These are phyloP conservation scores for Psidium guajava DNA, from an alignment of 345 rosid genomes.

Conservation along the genomic window DNA sequence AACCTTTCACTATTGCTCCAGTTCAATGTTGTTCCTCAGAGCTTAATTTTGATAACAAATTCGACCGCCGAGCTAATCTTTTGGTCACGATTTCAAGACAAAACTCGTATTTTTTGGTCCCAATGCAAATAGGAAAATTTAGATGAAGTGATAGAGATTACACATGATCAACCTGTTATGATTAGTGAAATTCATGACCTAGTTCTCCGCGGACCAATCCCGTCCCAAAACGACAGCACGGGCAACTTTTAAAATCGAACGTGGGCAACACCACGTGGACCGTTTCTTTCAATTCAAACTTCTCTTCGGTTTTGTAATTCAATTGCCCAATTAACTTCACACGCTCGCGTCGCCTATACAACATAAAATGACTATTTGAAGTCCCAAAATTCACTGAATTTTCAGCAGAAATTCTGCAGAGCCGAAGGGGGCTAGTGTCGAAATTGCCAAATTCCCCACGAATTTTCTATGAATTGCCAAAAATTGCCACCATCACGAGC, in stretches of 20 bases:
- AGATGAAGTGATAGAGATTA: neutral
- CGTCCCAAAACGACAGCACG: conserved; percentile 11
- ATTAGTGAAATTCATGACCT: neutral
- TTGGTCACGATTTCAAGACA: neutral
- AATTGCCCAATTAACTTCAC: no score
- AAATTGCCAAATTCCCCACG: no score
- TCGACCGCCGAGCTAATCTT: neutral
- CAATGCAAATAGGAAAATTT: neutral
- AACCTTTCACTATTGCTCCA: neutral
- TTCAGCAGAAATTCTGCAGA: no score
- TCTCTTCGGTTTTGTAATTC: no score
- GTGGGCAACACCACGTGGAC: conserved; percentile 21
- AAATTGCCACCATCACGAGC: no score
- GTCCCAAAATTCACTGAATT: no score
- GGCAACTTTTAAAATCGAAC: neutral
- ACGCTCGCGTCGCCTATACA: no score
- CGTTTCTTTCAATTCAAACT: neutral
- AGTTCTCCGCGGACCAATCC: conserved; percentile 4
- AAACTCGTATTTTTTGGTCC: neutral
- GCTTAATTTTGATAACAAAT: neutral
- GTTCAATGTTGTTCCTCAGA: neutral
- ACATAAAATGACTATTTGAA: no score
- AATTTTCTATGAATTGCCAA: no score
- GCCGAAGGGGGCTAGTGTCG: no score
- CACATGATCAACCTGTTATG: neutral